Percentiles rank a stretch among this genome's conserved stretches.
These are phyloP conservation scores for Ganoderma boninense DNA, from an alignment of 1,284 basidiomycete species.

Conservation along the genomic window DNA sequence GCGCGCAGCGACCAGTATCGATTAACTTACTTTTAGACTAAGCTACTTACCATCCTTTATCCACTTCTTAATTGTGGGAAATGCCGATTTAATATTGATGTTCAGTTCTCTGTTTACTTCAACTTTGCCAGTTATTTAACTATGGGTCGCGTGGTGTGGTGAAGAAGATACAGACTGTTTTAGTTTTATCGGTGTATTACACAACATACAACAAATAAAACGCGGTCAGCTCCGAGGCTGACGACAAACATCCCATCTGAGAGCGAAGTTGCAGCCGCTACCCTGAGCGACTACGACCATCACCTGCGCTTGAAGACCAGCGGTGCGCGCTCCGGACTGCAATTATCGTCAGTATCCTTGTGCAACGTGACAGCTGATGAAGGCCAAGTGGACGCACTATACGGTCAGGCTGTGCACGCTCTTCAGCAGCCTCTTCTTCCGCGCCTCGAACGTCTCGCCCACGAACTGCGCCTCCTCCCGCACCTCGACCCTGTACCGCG, in stretches of 20 bases:
- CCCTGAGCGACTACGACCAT: neutral
- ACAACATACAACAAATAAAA: neutral
- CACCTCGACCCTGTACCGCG: constrained; percentile 36
- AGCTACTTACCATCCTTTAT: too few species aligned
- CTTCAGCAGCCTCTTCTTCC: constrained; percentile 38
- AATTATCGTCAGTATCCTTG: neutral
- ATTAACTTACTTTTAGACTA: too few species aligned
- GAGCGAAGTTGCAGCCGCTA: neutral
- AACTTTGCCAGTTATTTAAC: too few species aligned
- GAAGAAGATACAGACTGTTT: too few species aligned
- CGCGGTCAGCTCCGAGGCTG: neutral
- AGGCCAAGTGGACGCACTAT: constrained; percentile 22
- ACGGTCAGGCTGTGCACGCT: constrained; percentile 26
- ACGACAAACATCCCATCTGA: neutral
- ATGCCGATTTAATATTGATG: too few species aligned
- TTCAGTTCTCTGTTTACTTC: too few species aligned
- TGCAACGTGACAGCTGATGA: neutral
- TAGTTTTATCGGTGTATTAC: too few species aligned
- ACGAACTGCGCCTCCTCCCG: constrained; percentile 42
- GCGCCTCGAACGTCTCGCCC: constrained; percentile 41
- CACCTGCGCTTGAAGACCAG: constrained; percentile 28
- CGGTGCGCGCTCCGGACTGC: constrained; percentile 27
- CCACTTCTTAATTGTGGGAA: too few species aligned
- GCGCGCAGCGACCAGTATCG: too few species aligned
- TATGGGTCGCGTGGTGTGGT: too few species aligned